These are phyloP conservation scores for Diaporthe humulicola DNA, from an alignment of 2,329 filamentous ascomycete genomes.

Conservation along the genomic window DNA sequence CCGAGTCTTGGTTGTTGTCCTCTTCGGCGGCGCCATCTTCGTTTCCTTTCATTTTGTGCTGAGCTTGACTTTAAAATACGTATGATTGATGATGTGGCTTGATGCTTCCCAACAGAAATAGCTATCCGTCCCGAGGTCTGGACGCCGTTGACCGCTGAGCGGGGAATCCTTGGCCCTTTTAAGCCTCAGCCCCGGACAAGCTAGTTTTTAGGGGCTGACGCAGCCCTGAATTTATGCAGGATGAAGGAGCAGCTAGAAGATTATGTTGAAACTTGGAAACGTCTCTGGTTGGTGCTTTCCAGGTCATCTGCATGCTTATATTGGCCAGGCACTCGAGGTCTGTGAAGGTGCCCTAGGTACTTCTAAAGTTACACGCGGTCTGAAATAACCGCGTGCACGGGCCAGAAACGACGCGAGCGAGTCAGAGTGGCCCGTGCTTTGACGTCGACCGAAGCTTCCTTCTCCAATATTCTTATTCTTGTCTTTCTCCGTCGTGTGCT, in stretches of 20 bases:
- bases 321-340: too few species aligned
- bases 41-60: not conserved
- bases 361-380: too few species aligned
- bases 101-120: not conserved
- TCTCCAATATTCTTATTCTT: not conserved
- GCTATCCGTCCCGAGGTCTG: too few species aligned
- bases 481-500: not conserved
- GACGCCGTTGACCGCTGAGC: not conserved
- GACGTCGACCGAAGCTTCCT: not conserved
- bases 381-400: not conserved
- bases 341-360: too few species aligned
- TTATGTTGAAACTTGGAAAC: not conserved
- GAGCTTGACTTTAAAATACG: not conserved
- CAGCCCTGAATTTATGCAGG: not conserved
- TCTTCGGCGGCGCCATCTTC: not conserved
- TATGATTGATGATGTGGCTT: not conserved
- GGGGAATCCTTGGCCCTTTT: not conserved
- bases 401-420: not conserved
- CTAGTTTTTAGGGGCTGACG: too few species aligned
- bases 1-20: not conserved
- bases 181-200: not conserved
- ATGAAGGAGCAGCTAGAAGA: not conserved
- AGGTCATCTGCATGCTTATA: not conserved
- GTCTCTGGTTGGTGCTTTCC: not conserved
- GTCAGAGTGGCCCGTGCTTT: constrained; percentile 16